Evolutionary conservation across 495 filamentous ascomycete genomes (phyloP).

Genomic region (Alectoria sarmentosa): DNA sequence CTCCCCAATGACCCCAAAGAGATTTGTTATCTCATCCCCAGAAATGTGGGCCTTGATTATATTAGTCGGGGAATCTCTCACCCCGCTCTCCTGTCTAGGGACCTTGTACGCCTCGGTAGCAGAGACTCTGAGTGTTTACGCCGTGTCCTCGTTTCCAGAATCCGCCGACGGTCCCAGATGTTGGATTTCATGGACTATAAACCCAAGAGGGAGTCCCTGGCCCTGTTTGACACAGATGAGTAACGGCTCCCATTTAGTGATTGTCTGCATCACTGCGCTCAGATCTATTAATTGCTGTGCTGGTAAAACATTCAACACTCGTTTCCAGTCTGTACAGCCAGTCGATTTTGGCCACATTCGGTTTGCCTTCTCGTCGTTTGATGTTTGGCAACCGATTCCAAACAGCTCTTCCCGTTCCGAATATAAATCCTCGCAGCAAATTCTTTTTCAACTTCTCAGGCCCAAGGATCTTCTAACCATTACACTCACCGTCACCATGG

Average conservation of each 20-base stretch:
- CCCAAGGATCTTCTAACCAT: background rate
- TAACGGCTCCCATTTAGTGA: background rate
- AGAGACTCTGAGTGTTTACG: too few relatives aligned
- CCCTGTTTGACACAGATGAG: too few relatives aligned
- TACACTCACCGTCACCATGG: background rate
- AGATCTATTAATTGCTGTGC: background rate
- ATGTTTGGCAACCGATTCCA: background rate
- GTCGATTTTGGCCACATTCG: background rate
- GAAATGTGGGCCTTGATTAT: too few relatives aligned
- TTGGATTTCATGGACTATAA: too few relatives aligned
- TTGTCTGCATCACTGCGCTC: background rate
- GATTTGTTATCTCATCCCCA: too few relatives aligned
- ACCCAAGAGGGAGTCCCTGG: too few relatives aligned
- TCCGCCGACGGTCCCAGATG: too few relatives aligned
- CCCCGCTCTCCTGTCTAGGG: too few relatives aligned
- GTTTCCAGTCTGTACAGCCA: background rate
- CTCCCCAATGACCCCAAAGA: too few relatives aligned
- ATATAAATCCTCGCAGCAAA: rapidly evolving
- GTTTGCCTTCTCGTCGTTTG: background rate
- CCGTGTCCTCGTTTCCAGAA: too few relatives aligned
- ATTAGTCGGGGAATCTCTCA: too few relatives aligned
- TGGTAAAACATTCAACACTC: background rate
- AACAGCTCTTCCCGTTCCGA: background rate
- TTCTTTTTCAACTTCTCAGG: background rate
- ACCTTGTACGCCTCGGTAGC: too few relatives aligned